These are phyloP conservation scores for Lablab purpureus DNA, from an alignment of 306 rosid species.

Conservation along the genomic window DNA sequence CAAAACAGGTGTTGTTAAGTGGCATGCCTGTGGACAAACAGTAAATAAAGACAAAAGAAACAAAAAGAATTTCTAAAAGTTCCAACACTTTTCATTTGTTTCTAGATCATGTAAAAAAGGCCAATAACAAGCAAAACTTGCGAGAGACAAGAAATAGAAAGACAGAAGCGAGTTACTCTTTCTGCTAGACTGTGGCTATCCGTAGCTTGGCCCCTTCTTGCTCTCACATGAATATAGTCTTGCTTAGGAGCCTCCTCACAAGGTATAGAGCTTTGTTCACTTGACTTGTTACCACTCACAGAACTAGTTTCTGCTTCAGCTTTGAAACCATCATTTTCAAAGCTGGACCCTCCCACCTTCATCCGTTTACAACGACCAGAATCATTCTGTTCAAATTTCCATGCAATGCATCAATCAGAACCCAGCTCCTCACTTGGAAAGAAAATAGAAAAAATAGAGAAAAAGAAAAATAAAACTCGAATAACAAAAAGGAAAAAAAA, in stretches of 20 bases:
- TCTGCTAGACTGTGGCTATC: conserved; percentile 97
- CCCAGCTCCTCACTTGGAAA: conserved; percentile 17
- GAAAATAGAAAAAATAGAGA: not conserved
- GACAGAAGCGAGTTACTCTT: conserved; percentile 62
- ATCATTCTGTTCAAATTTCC: conserved; percentile 56
- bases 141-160: conserved; percentile 13
- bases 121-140: conserved; percentile 8
- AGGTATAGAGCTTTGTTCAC: conserved; percentile 56
- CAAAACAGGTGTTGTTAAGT: conserved; percentile 31
- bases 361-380: conserved; percentile 58
- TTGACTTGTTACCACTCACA: conserved; percentile 57
- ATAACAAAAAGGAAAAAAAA: not conserved
- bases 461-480: not conserved
- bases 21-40: conserved; percentile 1
- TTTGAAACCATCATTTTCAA: conserved; percentile 54
- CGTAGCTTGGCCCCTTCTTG: conserved; percentile 96
- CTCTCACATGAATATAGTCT: conserved; percentile 93
- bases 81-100: conserved; percentile 13
- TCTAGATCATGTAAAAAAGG: conserved; percentile 23
- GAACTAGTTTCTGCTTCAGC: conserved; percentile 75
- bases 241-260: conserved; percentile 75
- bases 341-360: conserved; percentile 57
- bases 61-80: not conserved
- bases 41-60: not conserved
- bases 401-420: conserved; percentile 14